Base-by-base conservation (phyloP, 768 basidiomycete genomes). In the Leccinellum albellum region DNA sequence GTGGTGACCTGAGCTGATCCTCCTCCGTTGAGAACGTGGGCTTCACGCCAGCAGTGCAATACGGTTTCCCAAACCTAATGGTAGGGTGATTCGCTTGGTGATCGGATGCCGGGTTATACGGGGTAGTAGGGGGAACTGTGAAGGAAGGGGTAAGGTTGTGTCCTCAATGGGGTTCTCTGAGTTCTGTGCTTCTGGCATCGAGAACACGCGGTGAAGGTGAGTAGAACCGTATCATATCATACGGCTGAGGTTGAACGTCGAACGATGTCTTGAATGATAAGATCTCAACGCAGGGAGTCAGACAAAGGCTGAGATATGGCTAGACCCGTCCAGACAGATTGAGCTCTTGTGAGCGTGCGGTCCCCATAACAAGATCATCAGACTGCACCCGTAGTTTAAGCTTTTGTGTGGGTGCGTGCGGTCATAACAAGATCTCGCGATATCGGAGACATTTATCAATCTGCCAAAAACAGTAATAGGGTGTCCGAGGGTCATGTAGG, bases 401-500 rank as follows among this genome's bases (percentile, higher is more conserved):
- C 44, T 35, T n/a, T 50, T 37, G 44, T 53, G 24, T 4, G n/a
- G n/a, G n/a, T n/a, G 28, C 33, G 28, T 28, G 26, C 26, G 40
- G 12, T 7, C 47, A 48, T 48, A n/a, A 48, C 26, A 48, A 48
- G 28, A 48, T 46, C 24, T 40, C 26, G 6, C n/a, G n/a, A n/a
- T n/a, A n/a, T n/a, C n/a, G n/a, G n/a, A n/a, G n/a, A n/a, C n/a
- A n/a, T n/a, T n/a, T n/a, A 32, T 53, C 37, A 14, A 1, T 9
- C 15, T 15, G 17, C 51, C 59, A 1, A 35, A 64, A 52, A 44
- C 1, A 52, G 66, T 3, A 59, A 7, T 3, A 1, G n/a, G 49
- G 69, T 73, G 60, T 61, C 59, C 35, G 70, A 62, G 49, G 70
- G 69, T 70, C 71, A 12, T 10, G 13, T 0, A 17, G 1, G 1